Conservation (phyloP, 805 yeast genomes). For the Candida verbasci region DNA sequence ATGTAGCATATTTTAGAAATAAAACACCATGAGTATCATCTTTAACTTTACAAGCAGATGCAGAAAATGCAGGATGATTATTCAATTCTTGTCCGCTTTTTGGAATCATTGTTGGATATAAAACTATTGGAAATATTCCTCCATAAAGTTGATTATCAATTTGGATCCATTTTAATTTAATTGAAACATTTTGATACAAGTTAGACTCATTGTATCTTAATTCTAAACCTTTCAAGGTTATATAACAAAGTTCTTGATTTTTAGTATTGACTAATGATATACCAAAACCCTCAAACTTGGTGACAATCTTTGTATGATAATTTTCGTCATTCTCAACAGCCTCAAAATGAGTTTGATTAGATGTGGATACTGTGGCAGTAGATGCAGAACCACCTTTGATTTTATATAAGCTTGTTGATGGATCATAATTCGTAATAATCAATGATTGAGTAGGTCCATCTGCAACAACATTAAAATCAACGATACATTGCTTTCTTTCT, state of each 20-base stretch:
- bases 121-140: constrained; percentile 77
- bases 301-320: constrained; percentile 46
- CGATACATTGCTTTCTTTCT: constrained; percentile 43
- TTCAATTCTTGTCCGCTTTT: constrained; percentile 79
- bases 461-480: constrained; percentile 88
- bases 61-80: constrained; percentile 87
- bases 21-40: constrained; percentile 89
- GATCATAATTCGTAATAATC: constrained; percentile 78
- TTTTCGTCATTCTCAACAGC: constrained; percentile 50
- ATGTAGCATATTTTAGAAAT: constrained; percentile 87
- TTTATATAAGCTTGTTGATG: constrained; percentile 71
- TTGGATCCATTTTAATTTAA: constrained; percentile 91
- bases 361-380: constrained; percentile 24
- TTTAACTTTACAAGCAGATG: constrained; percentile 74
- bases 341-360: constrained; percentile 41
- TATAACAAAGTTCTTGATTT: constrained; percentile 74
- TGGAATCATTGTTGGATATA: constrained; percentile 89
- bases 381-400: constrained; percentile 29
- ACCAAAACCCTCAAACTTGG: constrained; percentile 82
- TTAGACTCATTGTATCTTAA: constrained; percentile 79
- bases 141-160: constrained; percentile 89
- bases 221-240: constrained; percentile 80
- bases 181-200: constrained; percentile 70
- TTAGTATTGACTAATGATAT: constrained; percentile 73
- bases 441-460: constrained; percentile 94